phyloP scores from a whole-genome alignment of 1,139 yeast species.

The Taphrina flavorubra region DNA sequence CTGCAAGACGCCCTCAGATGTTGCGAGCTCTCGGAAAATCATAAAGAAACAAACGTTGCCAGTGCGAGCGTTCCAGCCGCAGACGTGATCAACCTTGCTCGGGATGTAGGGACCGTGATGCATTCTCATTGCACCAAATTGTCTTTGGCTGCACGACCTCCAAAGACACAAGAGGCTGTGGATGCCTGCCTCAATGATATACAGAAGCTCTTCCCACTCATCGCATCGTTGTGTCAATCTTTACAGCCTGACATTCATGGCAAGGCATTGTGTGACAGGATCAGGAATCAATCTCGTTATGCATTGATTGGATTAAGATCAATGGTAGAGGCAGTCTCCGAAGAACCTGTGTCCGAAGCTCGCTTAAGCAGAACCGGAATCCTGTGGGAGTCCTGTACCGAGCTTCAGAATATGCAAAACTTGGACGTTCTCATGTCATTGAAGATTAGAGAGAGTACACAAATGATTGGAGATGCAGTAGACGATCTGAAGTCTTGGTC shows the following conservation, averaged over 20 bases:
- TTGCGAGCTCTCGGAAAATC: not conserved
- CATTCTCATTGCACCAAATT: constrained; percentile 38
- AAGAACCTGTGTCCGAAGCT: constrained; percentile 13
- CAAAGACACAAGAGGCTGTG: constrained; percentile 24
- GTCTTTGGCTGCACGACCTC: constrained; percentile 35
- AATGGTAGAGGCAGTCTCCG: constrained; percentile 21
- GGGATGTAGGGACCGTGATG: constrained; percentile 21
- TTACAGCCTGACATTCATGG: constrained; percentile 7
- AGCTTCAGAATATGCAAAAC: constrained; percentile 14
- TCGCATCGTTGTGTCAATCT: constrained; percentile 17
- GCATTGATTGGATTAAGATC: constrained; percentile 27
- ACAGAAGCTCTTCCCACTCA: constrained; percentile 21
- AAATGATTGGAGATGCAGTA: constrained; percentile 30
- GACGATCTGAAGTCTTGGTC: constrained; percentile 30
- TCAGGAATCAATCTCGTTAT: constrained; percentile 21
- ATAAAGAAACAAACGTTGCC: too few relatives aligned
- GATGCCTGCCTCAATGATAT: constrained; percentile 22
- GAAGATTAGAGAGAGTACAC: constrained; percentile 19
- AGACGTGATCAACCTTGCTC: not conserved
- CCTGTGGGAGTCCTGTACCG: constrained; percentile 31
- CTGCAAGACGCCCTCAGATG: constrained; percentile 6
- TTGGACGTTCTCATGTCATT: not conserved
- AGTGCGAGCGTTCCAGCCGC: not conserved
- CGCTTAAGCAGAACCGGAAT: constrained; percentile 30
- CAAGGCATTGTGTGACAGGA: constrained; percentile 23